Evolutionary conservation across 2,329 filamentous ascomycete species (phyloP), one percentile per base, ranked within the genome.

Genomic region (Claviceps arundinis): DNA sequence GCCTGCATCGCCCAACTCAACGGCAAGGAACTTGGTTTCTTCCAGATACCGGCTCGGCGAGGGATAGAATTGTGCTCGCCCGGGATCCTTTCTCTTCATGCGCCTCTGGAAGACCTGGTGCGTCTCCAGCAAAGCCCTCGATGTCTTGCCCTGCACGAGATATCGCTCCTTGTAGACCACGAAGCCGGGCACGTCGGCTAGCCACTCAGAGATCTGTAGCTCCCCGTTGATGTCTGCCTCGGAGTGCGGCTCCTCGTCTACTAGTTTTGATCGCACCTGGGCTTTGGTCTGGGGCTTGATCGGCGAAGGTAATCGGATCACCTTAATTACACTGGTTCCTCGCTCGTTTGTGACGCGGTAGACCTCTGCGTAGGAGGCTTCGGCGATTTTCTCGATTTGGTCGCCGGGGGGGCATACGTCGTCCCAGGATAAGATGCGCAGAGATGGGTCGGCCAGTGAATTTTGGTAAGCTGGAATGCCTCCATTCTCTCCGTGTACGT

Each of bases 141-240:
- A 73, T 0, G 77, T 71, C 55, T 74, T 76, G 0, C 81, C 81
- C 57, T 73, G 68, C 1, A 83, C 76, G 34, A 83, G 65, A 53
- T 82, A 81, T 7, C 77, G 71, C 60, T 82, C 79, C 63, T 84
- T 84, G 68, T 83, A 84, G 17, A 80, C 71, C 37, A 83, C 79
- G 55, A 83, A 84, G 0, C 81, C 81, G 0, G 80, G 80, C 13
- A 84, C 76, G 54, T 81, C 79, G 17, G 80, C 78, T 17, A 84
- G 67, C 68, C 75, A 77, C 61, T 84, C 80, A 2, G 81, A 83
- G 46, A 84, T 82, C 48, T 73, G 70, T 22, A 84, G 68, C 60
- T 84, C 81, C 24, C 78, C 78, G 2, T 73, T 65, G 34, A 84
- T 68, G 58, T 79, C 76, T 1, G 70, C 69, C 54, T 77, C 74